Percentiles rank a stretch among this genome's conserved stretches.
Evolutionary conservation across 768 basidiomycete genomes (phyloP).

Genomic region (Crepidotus variabilis): DNA sequence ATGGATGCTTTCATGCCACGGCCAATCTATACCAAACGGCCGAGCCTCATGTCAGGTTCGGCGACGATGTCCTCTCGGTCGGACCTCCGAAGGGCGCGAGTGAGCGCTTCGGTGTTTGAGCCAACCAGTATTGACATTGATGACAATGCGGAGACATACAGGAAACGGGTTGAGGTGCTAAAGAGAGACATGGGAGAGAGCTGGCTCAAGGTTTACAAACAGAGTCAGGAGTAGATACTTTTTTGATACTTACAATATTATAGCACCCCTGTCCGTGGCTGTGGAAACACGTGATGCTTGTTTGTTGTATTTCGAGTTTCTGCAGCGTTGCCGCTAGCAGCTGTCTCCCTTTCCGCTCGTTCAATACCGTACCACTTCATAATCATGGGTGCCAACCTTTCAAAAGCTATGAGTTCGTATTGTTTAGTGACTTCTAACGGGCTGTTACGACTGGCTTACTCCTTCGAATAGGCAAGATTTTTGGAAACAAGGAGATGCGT

Average conservation of each 20-base stretch:
- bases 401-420: slow-evolving; percentile 71
- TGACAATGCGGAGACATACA: slow-evolving; percentile 65
- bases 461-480: slow-evolving; percentile 67
- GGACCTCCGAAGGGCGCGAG: slow-evolving; percentile 44
- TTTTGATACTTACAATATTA: too few species aligned
- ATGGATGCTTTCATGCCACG: background rate
- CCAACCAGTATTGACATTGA: slow-evolving; percentile 26
- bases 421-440: too few species aligned
- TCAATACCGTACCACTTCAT: slow-evolving; percentile 36
- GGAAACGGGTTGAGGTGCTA: slow-evolving; percentile 75
- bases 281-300: slow-evolving; percentile 7
- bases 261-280: slow-evolving; percentile 5
- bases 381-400: slow-evolving; percentile 83
- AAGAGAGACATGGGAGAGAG: slow-evolving; percentile 87
- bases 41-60: background rate
- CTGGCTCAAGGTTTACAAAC: slow-evolving; percentile 81
- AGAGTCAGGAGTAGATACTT: slow-evolving; percentile 12
- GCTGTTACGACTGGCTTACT: too few species aligned
- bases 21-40: background rate
- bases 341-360: slow-evolving; percentile 54
- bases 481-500: slow-evolving; percentile 99
- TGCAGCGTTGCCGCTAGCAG: slow-evolving; percentile 19
- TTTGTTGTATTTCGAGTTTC: slow-evolving; percentile 14
- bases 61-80: slow-evolving; percentile 31
- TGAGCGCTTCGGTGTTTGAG: slow-evolving; percentile 65